Percentiles rank a stretch among this genome's conserved stretches.
Conservation (phyloP, 345 rosid species). For the Eucalyptus sp. region DNA sequence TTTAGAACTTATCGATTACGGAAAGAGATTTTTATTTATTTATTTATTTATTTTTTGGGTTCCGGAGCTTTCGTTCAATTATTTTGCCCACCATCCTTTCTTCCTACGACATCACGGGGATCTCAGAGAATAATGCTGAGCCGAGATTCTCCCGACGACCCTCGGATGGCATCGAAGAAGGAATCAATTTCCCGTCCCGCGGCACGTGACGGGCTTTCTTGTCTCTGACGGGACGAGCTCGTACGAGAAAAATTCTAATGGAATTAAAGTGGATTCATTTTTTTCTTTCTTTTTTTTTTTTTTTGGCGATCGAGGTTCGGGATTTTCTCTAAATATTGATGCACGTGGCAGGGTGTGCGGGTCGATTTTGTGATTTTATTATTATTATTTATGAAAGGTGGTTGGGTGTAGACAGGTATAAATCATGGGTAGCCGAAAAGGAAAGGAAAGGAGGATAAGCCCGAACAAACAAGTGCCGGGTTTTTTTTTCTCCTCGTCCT, state of each 20-base stretch:
- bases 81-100: neutral
- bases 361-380: neutral
- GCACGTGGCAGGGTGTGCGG: neutral
- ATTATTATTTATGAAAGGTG: neutral
- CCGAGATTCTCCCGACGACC: neutral
- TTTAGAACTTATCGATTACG: no score
- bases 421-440: neutral
- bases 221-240: neutral
- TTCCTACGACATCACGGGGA: rapidly evolving
- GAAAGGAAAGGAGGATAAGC: neutral
- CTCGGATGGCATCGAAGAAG: neutral
- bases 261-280: neutral
- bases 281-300: rapidly evolving
- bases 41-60: no score
- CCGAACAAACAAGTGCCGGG: neutral
- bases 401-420: neutral
- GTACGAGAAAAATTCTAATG: neutral
- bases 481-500: neutral
- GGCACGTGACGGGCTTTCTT: neutral
- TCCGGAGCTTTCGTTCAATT: neutral
- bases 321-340: neutral
- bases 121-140: neutral
- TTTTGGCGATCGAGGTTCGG: rapidly evolving
- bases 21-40: no score
- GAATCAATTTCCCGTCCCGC: neutral